These are phyloP conservation scores for Zea luxurians DNA, from an alignment of 176 grass and related monocot species.

Conservation along the genomic window DNA sequence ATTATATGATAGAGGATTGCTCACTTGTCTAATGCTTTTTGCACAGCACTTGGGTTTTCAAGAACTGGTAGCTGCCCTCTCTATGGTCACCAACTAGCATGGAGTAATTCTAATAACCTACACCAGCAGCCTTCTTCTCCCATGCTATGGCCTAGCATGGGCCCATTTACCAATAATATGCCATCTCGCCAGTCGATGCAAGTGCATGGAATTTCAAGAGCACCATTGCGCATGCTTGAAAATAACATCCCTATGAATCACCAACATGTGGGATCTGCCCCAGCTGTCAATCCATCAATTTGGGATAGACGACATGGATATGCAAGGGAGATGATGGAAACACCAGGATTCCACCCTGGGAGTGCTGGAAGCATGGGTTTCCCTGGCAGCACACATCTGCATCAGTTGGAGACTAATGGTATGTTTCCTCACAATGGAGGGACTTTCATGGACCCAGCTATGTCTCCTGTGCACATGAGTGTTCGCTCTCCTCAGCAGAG, in stretches of 20 bases:
- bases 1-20: conserved; percentile 1
- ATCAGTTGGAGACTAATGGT: conserved; percentile 56
- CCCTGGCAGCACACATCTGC: conserved; percentile 57
- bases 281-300: conserved; percentile 60
- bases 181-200: conserved; percentile 44
- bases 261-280: conserved; percentile 84
- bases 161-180: conserved; percentile 53
- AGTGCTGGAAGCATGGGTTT: conserved; percentile 65
- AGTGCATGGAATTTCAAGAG: conserved; percentile 55
- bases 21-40: conserved; percentile 34
- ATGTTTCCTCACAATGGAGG: conserved; percentile 48
- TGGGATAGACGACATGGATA: conserved; percentile 60
- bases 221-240: conserved; percentile 50
- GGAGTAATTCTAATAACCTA: conserved; percentile 59
- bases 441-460: conserved; percentile 52
- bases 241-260: conserved; percentile 45
- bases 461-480: conserved; percentile 56
- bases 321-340: conserved; percentile 46
- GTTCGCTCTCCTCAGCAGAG: conserved; percentile 75
- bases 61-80: conserved; percentile 69
- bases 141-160: conserved; percentile 59
- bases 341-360: conserved; percentile 53
- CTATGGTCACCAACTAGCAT: conserved; percentile 58
- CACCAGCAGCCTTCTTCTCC: conserved; percentile 44
- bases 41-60: conserved; percentile 60